Conservation (phyloP, 371 early-diverging fungal species). For the Dinochytrium kinnereticum region DNA sequence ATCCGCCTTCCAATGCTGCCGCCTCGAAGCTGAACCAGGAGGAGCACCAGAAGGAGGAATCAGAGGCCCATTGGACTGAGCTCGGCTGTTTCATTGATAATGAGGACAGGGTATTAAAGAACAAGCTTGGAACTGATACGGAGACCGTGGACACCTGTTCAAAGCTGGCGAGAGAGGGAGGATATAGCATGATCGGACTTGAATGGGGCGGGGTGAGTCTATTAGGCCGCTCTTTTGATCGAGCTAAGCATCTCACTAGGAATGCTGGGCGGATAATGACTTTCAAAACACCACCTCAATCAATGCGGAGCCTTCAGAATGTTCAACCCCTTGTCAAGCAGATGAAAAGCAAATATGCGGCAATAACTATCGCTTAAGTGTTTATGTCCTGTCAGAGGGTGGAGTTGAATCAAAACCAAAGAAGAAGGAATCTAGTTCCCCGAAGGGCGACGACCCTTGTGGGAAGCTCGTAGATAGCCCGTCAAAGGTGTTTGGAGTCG, state of each 20-base stretch:
- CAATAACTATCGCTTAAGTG: neutral
- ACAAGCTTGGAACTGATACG: neutral
- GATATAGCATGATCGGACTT: neutral
- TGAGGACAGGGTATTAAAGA: neutral
- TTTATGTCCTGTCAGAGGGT: neutral
- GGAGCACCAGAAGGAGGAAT: too few species aligned
- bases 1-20: too few species aligned
- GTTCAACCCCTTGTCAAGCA: neutral
- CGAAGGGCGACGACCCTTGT: slow-evolving; percentile 13
- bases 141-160: neutral
- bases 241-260: neutral
- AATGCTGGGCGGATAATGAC: slow-evolving; percentile 1
- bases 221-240: neutral
- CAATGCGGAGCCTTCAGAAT: neutral
- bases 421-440: neutral
- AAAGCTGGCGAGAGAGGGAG: neutral
- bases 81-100: neutral
- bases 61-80: neutral
- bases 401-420: neutral
- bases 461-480: neutral
- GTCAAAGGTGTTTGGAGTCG: neutral
- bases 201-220: neutral
- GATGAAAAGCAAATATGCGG: neutral
- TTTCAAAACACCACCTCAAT: neutral
- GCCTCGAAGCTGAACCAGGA: too few species aligned